A percentile compares a stretch with the other conserved stretches of the same genome.
phyloP scores from a whole-genome alignment of 148 eudicot species.

The Selenicereus undatus region DNA sequence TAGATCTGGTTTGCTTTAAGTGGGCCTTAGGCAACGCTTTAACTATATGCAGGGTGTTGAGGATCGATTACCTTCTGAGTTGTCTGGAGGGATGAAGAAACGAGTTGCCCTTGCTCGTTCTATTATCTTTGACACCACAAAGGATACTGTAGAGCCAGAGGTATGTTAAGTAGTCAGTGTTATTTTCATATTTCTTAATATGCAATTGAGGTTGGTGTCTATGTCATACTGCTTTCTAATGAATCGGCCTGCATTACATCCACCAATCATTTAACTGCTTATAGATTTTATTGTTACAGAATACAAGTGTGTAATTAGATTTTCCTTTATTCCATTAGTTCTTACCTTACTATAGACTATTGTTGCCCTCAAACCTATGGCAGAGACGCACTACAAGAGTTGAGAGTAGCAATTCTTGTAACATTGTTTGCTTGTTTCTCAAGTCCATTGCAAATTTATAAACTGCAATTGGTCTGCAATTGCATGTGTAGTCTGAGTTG shows the following conservation, averaged over 20 bases:
- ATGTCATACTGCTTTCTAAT: not conserved
- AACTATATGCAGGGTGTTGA: slow-evolving; percentile 66
- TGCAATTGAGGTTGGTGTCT: not conserved
- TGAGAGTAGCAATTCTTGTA: not conserved
- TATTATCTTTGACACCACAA: slow-evolving; percentile 74
- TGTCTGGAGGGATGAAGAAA: slow-evolving; percentile 98
- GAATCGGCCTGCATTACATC: not conserved
- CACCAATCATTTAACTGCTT: not conserved
- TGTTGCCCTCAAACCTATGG: not conserved
- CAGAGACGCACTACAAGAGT: not conserved
- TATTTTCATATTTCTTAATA: not conserved
- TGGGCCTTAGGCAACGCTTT: slow-evolving; percentile 8
- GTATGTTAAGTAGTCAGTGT: slow-evolving; percentile 32
- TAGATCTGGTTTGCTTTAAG: not conserved
- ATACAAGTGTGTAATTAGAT: not conserved
- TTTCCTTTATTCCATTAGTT: not conserved
- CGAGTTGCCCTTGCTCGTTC: slow-evolving; percentile 94
- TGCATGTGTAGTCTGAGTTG: too few species aligned
- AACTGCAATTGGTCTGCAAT: too few species aligned
- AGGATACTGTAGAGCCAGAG: slow-evolving; percentile 76
- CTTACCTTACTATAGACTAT: not conserved
- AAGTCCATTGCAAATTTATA: too few species aligned
- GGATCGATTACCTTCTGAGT: slow-evolving; percentile 81
- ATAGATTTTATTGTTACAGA: too few species aligned
- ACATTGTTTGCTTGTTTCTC: not conserved